Conservation (phyloP, 305 asterid genomes). For the Fraxinus albicans region DNA sequence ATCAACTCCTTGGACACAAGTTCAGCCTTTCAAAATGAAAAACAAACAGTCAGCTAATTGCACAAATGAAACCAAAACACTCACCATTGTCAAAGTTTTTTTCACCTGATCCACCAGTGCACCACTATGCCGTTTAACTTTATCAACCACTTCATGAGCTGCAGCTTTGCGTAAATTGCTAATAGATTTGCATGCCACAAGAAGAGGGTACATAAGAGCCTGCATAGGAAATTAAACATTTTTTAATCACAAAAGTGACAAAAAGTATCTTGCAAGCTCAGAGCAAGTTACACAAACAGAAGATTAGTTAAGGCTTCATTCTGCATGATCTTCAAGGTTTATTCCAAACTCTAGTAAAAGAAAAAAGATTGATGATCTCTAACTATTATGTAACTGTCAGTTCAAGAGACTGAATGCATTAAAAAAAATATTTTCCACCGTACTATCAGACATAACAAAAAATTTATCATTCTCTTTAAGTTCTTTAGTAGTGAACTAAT, state of each 20-base stretch:
- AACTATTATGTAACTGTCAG: neutral
- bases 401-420: neutral
- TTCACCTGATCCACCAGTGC: constrained; percentile 93
- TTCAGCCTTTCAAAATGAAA: constrained; percentile 76
- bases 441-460: neutral
- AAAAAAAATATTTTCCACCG: neutral
- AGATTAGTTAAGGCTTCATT: neutral
- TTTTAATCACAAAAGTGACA: neutral
- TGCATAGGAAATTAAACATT: constrained; percentile 34
- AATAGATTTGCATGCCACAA: constrained; percentile 97
- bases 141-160: constrained; percentile 98
- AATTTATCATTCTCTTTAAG: neutral
- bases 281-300: neutral
- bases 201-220: constrained; percentile 99
- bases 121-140: constrained; percentile 98
- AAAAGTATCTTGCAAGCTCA: neutral
- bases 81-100: neutral
- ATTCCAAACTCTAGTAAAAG: no score
- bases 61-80: constrained; percentile 18
- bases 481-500: neutral
- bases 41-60: constrained; percentile 31
- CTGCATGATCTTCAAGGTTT: neutral
- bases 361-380: neutral
- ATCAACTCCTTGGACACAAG: constrained; percentile 97
- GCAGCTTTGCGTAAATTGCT: constrained; percentile 93